Evolutionary conservation across 305 asterid genomes (phyloP).

Genomic region (Fraxinus latifolia): DNA sequence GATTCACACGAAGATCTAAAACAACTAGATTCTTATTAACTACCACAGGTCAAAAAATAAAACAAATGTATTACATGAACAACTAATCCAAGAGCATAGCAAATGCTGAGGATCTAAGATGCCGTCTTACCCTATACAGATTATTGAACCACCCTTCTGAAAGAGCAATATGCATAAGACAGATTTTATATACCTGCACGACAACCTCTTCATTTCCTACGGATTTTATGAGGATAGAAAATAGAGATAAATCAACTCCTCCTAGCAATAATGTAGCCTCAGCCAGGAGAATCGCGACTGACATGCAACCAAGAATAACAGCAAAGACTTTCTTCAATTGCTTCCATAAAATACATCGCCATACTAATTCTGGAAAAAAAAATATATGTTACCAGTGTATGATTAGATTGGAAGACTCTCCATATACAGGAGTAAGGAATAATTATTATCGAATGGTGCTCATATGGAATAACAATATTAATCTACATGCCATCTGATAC

Average conservation of each 20-base stretch:
- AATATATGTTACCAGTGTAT: neutral
- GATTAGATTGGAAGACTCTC: slow-evolving; percentile 1
- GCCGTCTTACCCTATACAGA: neutral
- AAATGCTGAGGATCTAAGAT: neutral
- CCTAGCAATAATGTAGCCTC: slow-evolving; percentile 94
- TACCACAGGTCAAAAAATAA: neutral
- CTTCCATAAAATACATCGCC: slow-evolving; percentile 85
- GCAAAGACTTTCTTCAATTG: slow-evolving; percentile 68
- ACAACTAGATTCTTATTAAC: neutral
- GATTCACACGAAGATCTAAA: neutral
- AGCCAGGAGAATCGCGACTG: slow-evolving; percentile 85
- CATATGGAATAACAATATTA: neutral
- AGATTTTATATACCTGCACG: slow-evolving; percentile 67
- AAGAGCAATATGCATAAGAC: neutral
- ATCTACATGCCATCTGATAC: neutral
- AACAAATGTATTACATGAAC: neutral
- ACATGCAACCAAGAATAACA: slow-evolving; percentile 87
- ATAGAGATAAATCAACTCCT: slow-evolving; percentile 91
- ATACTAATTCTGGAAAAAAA: slow-evolving; percentile 64
- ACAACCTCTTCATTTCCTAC: slow-evolving; percentile 83
- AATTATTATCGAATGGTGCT: neutral
- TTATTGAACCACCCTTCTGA: neutral
- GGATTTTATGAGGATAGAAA: slow-evolving; percentile 83
- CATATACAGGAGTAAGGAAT: neutral
- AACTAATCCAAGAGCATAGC: neutral